Evolutionary conservation across 768 basidiomycete genomes (phyloP).

Genomic region (Amanita thiersii): DNA sequence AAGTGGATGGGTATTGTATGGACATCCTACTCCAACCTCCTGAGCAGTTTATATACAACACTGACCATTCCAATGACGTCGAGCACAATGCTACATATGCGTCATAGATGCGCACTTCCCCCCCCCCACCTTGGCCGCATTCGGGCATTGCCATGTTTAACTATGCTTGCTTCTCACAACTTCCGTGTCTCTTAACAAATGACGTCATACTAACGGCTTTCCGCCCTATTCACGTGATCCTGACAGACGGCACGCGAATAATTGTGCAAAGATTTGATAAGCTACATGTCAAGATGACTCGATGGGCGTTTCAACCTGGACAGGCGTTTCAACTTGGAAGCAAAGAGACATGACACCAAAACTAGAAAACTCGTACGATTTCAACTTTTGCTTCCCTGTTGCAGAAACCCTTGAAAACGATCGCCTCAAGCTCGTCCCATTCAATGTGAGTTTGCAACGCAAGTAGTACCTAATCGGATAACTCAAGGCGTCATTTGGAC

Average conservation of each 20-base stretch:
- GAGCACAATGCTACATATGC: background rate
- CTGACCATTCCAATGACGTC: background rate
- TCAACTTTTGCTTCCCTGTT: slow-evolving; percentile 45
- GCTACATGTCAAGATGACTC: background rate
- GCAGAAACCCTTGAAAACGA: slow-evolving; percentile 35
- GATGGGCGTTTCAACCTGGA: background rate
- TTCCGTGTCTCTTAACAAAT: too few relatives aligned
- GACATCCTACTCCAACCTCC: background rate
- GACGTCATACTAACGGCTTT: too few relatives aligned
- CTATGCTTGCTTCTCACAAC: too few relatives aligned
- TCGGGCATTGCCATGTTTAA: background rate
- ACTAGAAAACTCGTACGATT: slow-evolving; percentile 25
- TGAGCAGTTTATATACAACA: background rate
- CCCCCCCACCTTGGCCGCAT: background rate
- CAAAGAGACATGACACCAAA: background rate
- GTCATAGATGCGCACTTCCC: background rate
- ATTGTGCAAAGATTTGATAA: too few relatives aligned
- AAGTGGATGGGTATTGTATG: background rate
- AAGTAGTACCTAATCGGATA: background rate
- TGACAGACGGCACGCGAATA: too few relatives aligned
- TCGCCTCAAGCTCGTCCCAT: slow-evolving; percentile 40
- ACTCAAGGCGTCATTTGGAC: background rate
- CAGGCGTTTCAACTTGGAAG: too few relatives aligned
- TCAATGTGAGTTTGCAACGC: slow-evolving; percentile 28
- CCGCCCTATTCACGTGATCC: too few relatives aligned